phyloP scores from a whole-genome alignment of 2,329 filamentous ascomycete species.

The Neurospora crassa region DNA sequence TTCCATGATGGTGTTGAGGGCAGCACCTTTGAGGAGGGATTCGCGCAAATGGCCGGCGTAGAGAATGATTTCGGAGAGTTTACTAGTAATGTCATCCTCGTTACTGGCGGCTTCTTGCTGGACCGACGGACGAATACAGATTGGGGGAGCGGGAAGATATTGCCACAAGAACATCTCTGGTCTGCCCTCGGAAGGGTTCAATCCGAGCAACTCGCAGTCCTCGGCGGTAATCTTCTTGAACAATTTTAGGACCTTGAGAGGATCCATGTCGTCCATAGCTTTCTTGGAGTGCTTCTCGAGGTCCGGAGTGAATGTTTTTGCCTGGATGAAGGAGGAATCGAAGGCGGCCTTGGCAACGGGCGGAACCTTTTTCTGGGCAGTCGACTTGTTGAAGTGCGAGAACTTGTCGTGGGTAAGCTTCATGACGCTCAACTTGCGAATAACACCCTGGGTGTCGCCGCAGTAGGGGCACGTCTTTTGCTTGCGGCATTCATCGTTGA shows the following conservation, averaged over 20 bases:
- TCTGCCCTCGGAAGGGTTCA: slow-evolving; percentile 76
- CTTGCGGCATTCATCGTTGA: slow-evolving; percentile 86
- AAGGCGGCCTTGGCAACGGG: slow-evolving; percentile 77
- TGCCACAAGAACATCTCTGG: slow-evolving; percentile 99
- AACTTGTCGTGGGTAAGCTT: slow-evolving; percentile 95
- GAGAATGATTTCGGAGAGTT: slow-evolving; percentile 92
- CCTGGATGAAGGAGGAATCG: slow-evolving; percentile 74
- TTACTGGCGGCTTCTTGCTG: slow-evolving; percentile 88
- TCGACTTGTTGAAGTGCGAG: slow-evolving; percentile 77
- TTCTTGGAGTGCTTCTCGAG: slow-evolving; percentile 86
- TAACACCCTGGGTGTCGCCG: slow-evolving; percentile 74
- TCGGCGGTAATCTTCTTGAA: slow-evolving; percentile 78
- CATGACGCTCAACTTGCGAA: slow-evolving; percentile 84
- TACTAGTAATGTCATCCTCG: slow-evolving; percentile 93
- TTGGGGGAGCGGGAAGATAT: slow-evolving; percentile 84
- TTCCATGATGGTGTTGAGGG: slow-evolving; percentile 86
- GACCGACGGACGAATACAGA: slow-evolving; percentile 89
- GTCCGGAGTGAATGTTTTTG: slow-evolving; percentile 68
- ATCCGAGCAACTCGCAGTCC: slow-evolving; percentile 84
- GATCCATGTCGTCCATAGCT: slow-evolving; percentile 89
- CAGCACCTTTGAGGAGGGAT: slow-evolving; percentile 72
- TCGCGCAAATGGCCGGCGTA: slow-evolving; percentile 81
- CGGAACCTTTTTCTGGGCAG: slow-evolving; percentile 71
- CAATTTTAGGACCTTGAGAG: slow-evolving; percentile 77
- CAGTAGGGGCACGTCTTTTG: slow-evolving; percentile 75